Conservation (phyloP, 352 stramenopile genomes). For the Thraustochytrium striatum region DNA sequence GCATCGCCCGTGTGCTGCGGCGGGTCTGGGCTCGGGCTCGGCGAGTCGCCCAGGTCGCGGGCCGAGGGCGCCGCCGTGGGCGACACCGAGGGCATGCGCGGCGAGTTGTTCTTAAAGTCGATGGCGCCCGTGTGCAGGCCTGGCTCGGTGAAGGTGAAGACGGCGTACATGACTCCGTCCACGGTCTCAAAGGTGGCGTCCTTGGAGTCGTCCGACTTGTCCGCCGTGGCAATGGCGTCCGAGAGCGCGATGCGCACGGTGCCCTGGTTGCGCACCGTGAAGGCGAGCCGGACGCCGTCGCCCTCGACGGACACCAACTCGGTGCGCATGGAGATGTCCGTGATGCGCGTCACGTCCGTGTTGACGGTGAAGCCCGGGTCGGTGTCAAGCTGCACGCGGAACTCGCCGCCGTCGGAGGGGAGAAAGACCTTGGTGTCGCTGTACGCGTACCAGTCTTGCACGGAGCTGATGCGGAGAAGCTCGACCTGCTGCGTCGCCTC, state of each 20-base stretch:
- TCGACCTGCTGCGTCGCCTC: neutral
- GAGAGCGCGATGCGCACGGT: slow-evolving; percentile 1
- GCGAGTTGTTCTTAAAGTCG: neutral
- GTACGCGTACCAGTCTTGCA: slow-evolving; percentile 37
- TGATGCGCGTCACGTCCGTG: slow-evolving; percentile 21
- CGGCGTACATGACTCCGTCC: too few relatives aligned
- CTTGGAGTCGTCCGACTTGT: too few relatives aligned
- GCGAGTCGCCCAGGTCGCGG: too few relatives aligned
- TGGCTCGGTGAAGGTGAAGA: too few relatives aligned
- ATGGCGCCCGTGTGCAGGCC: neutral
- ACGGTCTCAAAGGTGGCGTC: too few relatives aligned
- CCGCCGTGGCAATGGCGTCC: too few relatives aligned
- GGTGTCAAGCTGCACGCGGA: too few relatives aligned
- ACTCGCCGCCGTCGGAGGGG: neutral
- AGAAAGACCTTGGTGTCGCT: slow-evolving; percentile 6
- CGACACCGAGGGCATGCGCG: neutral
- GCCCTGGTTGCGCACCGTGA: neutral
- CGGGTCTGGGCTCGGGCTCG: too few relatives aligned
- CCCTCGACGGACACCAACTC: neutral
- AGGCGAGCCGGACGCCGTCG: neutral
- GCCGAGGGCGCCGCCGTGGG: neutral
- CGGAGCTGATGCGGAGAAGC: slow-evolving; percentile 22
- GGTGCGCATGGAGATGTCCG: slow-evolving; percentile 19
- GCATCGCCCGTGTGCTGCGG: too few relatives aligned
- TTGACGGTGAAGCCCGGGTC: slow-evolving; percentile 1